Conservation (phyloP, 371 early-diverging fungal species). For the Furculomyces boomerangus region DNA sequence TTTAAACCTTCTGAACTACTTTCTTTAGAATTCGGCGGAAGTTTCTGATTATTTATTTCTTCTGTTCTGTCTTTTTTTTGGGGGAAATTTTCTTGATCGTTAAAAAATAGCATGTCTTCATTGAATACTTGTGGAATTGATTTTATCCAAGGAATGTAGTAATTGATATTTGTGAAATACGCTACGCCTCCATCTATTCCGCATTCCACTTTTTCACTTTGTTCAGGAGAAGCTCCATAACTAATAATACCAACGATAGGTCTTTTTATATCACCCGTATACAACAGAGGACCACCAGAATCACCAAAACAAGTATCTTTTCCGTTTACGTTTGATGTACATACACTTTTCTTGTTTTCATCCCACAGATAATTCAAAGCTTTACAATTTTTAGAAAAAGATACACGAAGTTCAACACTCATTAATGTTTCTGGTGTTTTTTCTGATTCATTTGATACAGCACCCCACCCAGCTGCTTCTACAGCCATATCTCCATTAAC, state of each 20-base stretch:
- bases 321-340: constrained; percentile 12
- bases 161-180: neutral
- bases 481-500: constrained; percentile 5
- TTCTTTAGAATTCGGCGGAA: no score
- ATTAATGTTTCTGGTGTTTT: neutral
- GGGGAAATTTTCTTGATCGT: no score
- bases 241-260: constrained; percentile 21
- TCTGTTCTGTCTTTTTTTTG: no score
- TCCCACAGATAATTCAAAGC: constrained; percentile 1
- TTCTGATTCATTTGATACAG: constrained; percentile 3
- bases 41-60: no score
- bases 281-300: constrained; percentile 26
- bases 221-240: constrained; percentile 13
- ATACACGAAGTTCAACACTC: neutral
- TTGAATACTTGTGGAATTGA: no score
- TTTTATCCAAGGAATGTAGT: neutral
- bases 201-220: neutral
- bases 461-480: constrained; percentile 16
- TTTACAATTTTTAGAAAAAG: neutral
- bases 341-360: constrained; percentile 5
- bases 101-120: no score
- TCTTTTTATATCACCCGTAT: constrained; percentile 7
- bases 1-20: no score
- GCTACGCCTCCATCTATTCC: neutral
- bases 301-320: constrained; percentile 27